Base-by-base conservation (phyloP, 345 rosid genomes). In the Eucalyptus albens region DNA sequence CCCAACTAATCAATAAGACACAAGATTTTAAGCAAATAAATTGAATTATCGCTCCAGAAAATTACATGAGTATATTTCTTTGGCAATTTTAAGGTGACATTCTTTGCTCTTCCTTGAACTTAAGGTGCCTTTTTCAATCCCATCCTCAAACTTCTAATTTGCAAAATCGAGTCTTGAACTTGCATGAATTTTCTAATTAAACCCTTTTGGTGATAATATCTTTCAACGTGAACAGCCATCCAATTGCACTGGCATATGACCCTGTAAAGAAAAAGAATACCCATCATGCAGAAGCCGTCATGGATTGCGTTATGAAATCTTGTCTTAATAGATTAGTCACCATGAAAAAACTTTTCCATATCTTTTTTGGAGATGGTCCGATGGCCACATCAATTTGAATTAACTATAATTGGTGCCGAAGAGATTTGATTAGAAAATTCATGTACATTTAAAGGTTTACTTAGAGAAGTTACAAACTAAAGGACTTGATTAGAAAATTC, bases 181-280 rank as follows among this genome's bases (percentile, higher is more conserved):
- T 0, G 29, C 1, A 56, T 22, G 62, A 56, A 9, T 8, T 8
- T 56, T 56, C 29, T 22, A 22, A 55, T 55, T 8, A 1, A 9
- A 22, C 62, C 27, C 27, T 56, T 56, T 56, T 0, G 1, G 6
- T 0, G 2, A 56, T 56, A 22, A 9, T 56, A 56, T 56, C 60
- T 55, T 55, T 0, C 60, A 55, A 22, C 5, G 1, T 22, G 12
- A 55, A 55, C 12, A 27, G 26, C 1, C 4, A 27, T 55, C 12
- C 5, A 8, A 4, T 55, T 2, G 4, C 0, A 0, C 27, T 0
- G 0, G 26, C 27, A 55, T 21, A 55, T 4, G 27, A 22, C 60
- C 27, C 1, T 1, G 0, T 55, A 55, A 22, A 55, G 27, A 22
- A 21, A 55, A 55, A 55, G 12, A 55, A 55, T 22, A 55, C 11